Base-by-base conservation (phyloP, 352 stramenopile genomes). In the Phytophthora kernoviae region DNA sequence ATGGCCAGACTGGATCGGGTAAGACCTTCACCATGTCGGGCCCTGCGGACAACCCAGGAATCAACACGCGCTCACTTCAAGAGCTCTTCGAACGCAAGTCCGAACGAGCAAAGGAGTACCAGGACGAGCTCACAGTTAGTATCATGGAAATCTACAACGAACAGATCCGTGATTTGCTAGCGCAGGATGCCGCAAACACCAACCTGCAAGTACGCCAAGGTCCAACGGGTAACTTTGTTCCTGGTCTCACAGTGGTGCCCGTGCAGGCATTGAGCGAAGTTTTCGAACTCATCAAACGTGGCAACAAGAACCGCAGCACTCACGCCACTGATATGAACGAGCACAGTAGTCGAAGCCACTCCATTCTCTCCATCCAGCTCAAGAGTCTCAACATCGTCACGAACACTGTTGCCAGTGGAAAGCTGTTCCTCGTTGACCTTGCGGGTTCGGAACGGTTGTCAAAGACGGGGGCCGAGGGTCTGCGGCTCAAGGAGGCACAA, bases 111-210 rank as follows among this genome's bases (percentile, higher is more conserved):
- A 84, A 91, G 20, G 88, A 96, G 45, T 89, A 82, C 45, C 74
- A 91, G 34, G 93, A 97, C 58, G 78, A 91, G 27, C 77, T 97
- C 55, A 88, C 81, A 0, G 87, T 98, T 22, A 96, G 84, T 54
- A 87, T 99, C 54, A 87, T 99, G 56, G 96, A 99, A 75, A 98
- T 99, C 26, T 97, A 98, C 75, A 98, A 99, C 62, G 96, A 99
- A 62, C 90, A 96, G 57, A 90, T 99, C 37, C 83, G 89, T 36
- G 96, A 99, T 80, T 75, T 98, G 32, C 60, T 98, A 6, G 84
- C 90, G 1, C 92, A 85, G 37, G 84, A 95, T 42, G 83, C 83
- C 30, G 75, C 78, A 1, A 93, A 62, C 43, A 92, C 83, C 5
- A 96, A 94, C 51, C 64, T 96, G 2, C 85, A 93, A 57, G 84